Base-by-base conservation (phyloP, 2,329 filamentous ascomycete species). In the Raffaelea ambrosiae region DNA sequence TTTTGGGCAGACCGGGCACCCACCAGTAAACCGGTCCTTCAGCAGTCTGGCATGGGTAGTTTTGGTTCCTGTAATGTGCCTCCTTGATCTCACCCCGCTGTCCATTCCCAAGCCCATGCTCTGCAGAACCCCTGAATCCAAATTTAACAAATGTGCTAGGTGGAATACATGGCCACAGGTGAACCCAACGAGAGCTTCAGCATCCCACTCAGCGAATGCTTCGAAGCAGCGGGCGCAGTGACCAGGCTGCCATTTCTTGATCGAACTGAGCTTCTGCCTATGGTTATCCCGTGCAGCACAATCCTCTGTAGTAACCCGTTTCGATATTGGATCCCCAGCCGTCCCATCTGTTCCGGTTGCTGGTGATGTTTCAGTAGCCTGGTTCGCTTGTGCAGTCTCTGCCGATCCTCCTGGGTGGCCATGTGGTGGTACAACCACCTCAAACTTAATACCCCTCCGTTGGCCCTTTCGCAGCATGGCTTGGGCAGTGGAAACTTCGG, bases 401-500 rank as follows among this genome's bases (percentile, higher is more conserved):
- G 19, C 26, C 11, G 11, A 1, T 16, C 14, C 14, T 16, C n/a
- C 10, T 20, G 19, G 21, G 3, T 48, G 63, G 63, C 29, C 65
- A 61, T 43, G 48, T 7, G 26, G 7, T 13, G 7, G 26, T 7
- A 29, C 26, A 29, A 75, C 63, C 7, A 95, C 79, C 55, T 95
- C 85, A 57, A 97, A 97, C 59, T 90, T 94, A 61, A 98, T 87
- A 0, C 85, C 93, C 55, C 82, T 85, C 44, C 84, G 81, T 62
- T 94, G 87, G 0, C 91, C 89, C 14, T 73, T 79, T 1, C 91
- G 80, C 19, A 97, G 71, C 4, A 81, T 82, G 44, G 84, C 84
- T 77, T 97, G 95, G 1, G 86, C 88, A 4, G 78, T 74, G 1
- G 84, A 83, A 1, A 98, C 91, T 65, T 98, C 93, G 49, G 90